Evolutionary conservation across 148 eudicot species (phyloP), one percentile per base, ranked within the genome.

Genomic region (Silene uniflora): DNA sequence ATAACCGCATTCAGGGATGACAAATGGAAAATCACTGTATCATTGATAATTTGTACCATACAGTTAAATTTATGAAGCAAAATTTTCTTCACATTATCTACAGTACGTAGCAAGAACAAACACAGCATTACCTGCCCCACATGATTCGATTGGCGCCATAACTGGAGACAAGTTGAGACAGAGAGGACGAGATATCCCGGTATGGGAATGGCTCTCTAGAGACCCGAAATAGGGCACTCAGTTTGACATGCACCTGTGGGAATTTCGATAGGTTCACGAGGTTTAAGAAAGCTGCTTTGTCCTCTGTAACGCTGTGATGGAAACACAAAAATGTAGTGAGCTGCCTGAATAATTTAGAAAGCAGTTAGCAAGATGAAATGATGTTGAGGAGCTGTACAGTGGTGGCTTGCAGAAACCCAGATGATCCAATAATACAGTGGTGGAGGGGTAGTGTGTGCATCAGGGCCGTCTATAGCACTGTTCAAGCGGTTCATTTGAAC

Each of bases 351-450:
- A 25, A 77, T 18, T 62, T 18, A 17, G 62, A 73, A 52, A 69
- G 63, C 42, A 71, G 49, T 4, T 75, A 32, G 42, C 32, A 55
- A 62, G 14, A 56, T 58, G 27, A 52, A 24, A 21, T 62, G 4
- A 59, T 39, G 18, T 32, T 77, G 21, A 21, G 39, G 76, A 67
- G 71, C 62, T 67, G 83, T 87, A 88, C 98, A 14, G 72, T 70
- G 97, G 97, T 42, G 92, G 91, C 61, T 89, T 88, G 83, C 98
- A 93, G 85, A 93, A 93, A 39, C 89, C 98, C 77, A 93, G 35
- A 84, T 93, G 98, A 85, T 93, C 98, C 73, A 93, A 83, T 63
- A 93, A 54, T 65, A 93, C 98, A 59, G 80, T 68, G 23, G 98
- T 93, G n/a, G 87, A 83, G 47, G 94, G 98, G 80, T 83, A 91